phyloP scores from a whole-genome alignment of 225 moss, liverwort and hornwort genomes.

The Anthoceros angustus region DNA sequence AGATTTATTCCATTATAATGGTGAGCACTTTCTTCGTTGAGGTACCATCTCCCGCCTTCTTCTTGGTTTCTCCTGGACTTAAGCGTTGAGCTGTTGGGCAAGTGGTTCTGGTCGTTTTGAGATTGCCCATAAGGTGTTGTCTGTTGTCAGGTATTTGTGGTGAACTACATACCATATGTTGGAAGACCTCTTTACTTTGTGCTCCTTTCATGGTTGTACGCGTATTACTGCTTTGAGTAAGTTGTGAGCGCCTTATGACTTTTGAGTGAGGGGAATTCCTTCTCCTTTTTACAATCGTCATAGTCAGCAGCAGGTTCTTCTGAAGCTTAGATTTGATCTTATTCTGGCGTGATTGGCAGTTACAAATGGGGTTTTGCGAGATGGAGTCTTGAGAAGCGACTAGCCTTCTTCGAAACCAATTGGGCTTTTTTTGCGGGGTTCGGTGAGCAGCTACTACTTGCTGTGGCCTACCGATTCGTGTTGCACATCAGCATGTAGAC shows the following conservation, averaged over 20 bases:
- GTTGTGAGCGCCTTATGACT: conserved; percentile 8
- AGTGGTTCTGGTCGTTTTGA: background rate
- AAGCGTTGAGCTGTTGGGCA: background rate
- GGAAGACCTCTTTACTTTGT: conserved; percentile 66
- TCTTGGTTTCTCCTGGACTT: no score
- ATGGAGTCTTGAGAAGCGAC: conserved; percentile 86
- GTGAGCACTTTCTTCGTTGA: conserved; percentile 73
- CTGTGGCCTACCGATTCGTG: background rate
- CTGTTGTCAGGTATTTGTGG: conserved; percentile 50
- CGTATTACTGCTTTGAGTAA: conserved; percentile 99
- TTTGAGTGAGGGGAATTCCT: background rate
- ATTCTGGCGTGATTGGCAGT: conserved; percentile 19
- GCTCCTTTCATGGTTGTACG: conserved; percentile 91
- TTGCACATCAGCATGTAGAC: conserved; percentile 9
- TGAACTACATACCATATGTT: conserved; percentile 71
- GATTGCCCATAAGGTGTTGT: background rate
- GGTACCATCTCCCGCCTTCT: conserved; percentile 23
- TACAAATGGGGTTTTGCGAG: conserved; percentile 92
- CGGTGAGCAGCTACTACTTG: conserved; percentile 27
- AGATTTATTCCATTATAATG: conserved; percentile 95
- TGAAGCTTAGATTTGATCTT: background rate
- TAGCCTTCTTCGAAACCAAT: conserved; percentile 79
- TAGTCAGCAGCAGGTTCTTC: background rate
- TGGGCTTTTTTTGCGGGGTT: conserved; percentile 99
- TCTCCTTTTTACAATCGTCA: conserved; percentile 13